Base-by-base conservation (phyloP, 768 basidiomycete genomes). In the Boletus coccyginus region DNA sequence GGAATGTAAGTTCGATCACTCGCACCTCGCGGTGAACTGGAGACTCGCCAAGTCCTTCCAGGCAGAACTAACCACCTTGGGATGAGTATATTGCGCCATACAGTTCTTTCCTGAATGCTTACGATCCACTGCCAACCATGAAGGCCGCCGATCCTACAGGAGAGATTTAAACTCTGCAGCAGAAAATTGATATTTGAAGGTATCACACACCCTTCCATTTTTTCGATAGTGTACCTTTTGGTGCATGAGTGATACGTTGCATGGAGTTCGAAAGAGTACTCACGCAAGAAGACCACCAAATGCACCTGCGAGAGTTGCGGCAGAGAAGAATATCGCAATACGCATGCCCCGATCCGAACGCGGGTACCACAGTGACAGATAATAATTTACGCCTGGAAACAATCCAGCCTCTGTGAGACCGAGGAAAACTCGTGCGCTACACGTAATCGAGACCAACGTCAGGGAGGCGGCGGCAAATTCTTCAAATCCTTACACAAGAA, bases 241-340 rank as follows among this genome's bases (percentile, higher is more conserved):
- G 16, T 10, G 10, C 21, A 29, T 59, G 5, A 55, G 29, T n/a
- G 12, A 7, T 12, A 31, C 19, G n/a, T 49, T 40, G 7, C 13
- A 38, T 13, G 10, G 19, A 29, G 38, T 24, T 24, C n/a, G 7
- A 33, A 41, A 46, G 12, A 14, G 29, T 1, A 50, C 79, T 59
- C 63, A 82, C 51, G 81, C 81, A 31, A 66, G 72, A 43, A 82
- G 60, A 36, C 82, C 81, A 45, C 81, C 80, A 63, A 73, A 82
- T 59, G 73, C 69, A 51, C 76, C 83, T n/a, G 83, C 78, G 33
- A 81, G 64, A 1, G 83, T 84, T 13, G 83, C 83, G 40, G 83
- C 82, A n/a, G 80, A 79, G 66, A 85, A 85, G 74, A 87, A 86
- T 33, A 86, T 74, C 6, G 84, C 82, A 52, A 84, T 76, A 21